phyloP scores from a whole-genome alignment of 2,329 filamentous ascomycete species.

The Talaromyces marneffei region DNA sequence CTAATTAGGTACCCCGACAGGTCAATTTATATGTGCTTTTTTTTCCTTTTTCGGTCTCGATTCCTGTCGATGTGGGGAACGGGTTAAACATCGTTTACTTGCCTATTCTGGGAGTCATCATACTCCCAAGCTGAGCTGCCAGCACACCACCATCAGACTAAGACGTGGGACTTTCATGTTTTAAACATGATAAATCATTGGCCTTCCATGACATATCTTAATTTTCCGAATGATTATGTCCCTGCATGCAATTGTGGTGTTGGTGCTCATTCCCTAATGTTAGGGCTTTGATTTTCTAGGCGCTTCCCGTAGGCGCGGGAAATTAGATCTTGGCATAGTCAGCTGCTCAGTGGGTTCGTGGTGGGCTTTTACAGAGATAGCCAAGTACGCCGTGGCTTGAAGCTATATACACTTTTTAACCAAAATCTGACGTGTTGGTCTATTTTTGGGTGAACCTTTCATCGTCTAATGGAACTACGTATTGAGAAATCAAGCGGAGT shows the following conservation, averaged over 20 bases:
- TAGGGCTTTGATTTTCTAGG: neutral
- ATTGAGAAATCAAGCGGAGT: neutral
- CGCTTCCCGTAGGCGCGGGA: neutral
- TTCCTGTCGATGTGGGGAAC: too few relatives aligned
- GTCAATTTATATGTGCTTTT: too few relatives aligned
- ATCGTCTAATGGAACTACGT: neutral
- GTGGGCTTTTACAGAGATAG: neutral
- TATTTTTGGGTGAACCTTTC: neutral
- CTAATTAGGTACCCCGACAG: neutral
- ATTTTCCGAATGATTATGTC: neutral
- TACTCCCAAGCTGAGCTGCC: neutral
- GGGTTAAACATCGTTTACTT: neutral
- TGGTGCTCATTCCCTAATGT: neutral
- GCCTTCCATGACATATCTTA: too few relatives aligned
- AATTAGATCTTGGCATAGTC: neutral
- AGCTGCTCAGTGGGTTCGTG: neutral
- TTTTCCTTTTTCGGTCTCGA: neutral
- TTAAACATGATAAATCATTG: neutral
- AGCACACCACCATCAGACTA: neutral
- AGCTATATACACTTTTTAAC: neutral
- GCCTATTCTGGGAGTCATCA: neutral
- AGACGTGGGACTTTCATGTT: neutral
- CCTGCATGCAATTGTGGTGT: neutral
- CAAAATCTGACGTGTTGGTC: neutral
- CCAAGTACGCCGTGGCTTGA: neutral